Percentiles rank a stretch among this genome's conserved stretches.
phyloP scores from a whole-genome alignment of 108 stramenopile genomes.

The Discostella stelligeroides region DNA sequence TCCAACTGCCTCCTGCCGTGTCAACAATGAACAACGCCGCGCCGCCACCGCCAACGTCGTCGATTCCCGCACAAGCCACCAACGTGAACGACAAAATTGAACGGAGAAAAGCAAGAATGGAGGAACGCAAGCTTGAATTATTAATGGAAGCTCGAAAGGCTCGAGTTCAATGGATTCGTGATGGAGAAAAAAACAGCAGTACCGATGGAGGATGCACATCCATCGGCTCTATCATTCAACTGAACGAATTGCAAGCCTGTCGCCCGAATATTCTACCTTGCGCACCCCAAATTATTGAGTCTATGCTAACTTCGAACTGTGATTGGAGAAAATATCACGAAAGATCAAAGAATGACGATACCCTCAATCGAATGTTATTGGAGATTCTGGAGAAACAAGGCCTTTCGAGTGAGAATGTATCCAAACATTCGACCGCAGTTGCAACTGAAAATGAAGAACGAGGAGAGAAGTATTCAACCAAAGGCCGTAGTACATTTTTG shows the following conservation, averaged over 20 bases:
- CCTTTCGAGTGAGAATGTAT: slow-evolving; percentile 32
- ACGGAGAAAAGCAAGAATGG: slow-evolving; percentile 41
- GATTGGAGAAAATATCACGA: slow-evolving; percentile 5
- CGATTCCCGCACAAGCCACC: background rate
- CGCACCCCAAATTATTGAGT: slow-evolving; percentile 39
- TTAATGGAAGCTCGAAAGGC: slow-evolving; percentile 64
- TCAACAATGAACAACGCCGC: no score
- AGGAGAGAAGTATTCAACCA: background rate
- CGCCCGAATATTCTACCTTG: slow-evolving; percentile 16
- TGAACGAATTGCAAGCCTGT: slow-evolving; percentile 39
- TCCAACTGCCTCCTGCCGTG: no score
- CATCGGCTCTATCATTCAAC: slow-evolving; percentile 20
- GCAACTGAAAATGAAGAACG: background rate
- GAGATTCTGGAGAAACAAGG: slow-evolving; percentile 25
- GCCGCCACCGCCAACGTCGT: background rate
- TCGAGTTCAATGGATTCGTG: slow-evolving; percentile 69
- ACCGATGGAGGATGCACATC: slow-evolving; percentile 1
- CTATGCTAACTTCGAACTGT: slow-evolving; percentile 20
- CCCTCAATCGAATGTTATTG: slow-evolving; percentile 25
- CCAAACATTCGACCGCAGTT: slow-evolving; percentile 9
- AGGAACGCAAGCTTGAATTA: slow-evolving; percentile 68
- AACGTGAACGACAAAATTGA: slow-evolving; percentile 21
- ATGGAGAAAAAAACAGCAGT: background rate
- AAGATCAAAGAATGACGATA: background rate
- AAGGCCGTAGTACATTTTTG: no score